phyloP scores from a whole-genome alignment of 768 basidiomycete genomes.

The Xerocomellus dryophilus region DNA sequence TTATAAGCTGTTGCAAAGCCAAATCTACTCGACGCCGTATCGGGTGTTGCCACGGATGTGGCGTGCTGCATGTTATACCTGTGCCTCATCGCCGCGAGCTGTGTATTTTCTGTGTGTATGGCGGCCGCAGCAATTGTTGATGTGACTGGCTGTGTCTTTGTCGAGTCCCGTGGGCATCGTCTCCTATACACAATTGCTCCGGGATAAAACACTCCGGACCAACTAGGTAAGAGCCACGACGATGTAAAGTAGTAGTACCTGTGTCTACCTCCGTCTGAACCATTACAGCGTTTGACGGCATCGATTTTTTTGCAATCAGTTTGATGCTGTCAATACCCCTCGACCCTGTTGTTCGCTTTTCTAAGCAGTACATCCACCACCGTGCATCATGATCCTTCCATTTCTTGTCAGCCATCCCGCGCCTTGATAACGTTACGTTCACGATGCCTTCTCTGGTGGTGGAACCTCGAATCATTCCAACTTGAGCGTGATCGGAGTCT shows the following conservation, averaged over 20 bases:
- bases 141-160: conserved; percentile 8
- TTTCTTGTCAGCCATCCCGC: neutral
- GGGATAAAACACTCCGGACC: neutral
- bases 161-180: neutral
- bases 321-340: neutral
- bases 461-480: neutral
- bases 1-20: too few relatives aligned
- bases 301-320: neutral
- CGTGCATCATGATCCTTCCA: conserved; percentile 7
- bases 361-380: neutral
- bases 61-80: too few relatives aligned
- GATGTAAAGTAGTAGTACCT: neutral
- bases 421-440: neutral
- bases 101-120: neutral
- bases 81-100: neutral
- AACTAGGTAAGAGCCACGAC: neutral
- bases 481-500: neutral
- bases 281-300: conserved; percentile 1
- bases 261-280: neutral
- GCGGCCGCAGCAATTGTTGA: conserved; percentile 1
- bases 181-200: neutral
- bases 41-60: too few relatives aligned
- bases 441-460: neutral
- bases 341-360: conserved; percentile 10
- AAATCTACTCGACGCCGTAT: too few relatives aligned